Base-by-base conservation (phyloP, 257 asterid species). In the Solanum sejunctum region DNA sequence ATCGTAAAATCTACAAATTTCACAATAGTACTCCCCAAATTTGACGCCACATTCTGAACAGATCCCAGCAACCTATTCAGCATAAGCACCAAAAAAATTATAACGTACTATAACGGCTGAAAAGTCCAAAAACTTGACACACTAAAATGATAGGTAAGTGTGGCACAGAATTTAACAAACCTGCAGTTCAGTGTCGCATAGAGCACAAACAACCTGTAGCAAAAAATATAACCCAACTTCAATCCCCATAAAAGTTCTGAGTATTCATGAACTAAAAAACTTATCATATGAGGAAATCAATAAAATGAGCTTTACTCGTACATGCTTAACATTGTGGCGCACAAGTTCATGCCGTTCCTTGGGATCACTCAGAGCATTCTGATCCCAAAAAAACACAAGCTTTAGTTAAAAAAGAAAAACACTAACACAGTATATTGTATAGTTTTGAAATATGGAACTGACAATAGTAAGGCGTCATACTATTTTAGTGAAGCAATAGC, bases 1-100 rank as follows among this genome's bases (percentile, higher is more conserved):
- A 54, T 96, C 99, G 57, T 89, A 93, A 89, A 96, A 94, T 83
- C 88, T 93, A 90, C 99, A 96, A 88, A 90, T 92, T 66, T 86
- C 54, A 86, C 98, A 96, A 91, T 93, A 96, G 90, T 94, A 96
- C 61, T 93, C 97, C 23, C 99, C 99, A 82, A 96, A 93, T 89
- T 93, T 93, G 85, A 96, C 86, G 23, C 98, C 96, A 41, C 99
- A 96, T 18, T 90, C 91, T 6, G 90, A 88, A 88, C 99, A 96
- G 79, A 88, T 75, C 85, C 73, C 88, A 23, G 96, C 90, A 71
- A 91, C 95, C 99, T 96, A 81, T 70, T 83, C 41, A 75, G 13
- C 32, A 70, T 61, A 39, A 77, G 43, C 32, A 69, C 49, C 75
- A 17, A 61, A 28, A 52, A 16, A 20, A 28, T 49, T 60, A 56